Evolutionary conservation across 2,329 filamentous ascomycete species (phyloP), one percentile per base, ranked within the genome.

Genomic region (Fusarium falciforme): DNA sequence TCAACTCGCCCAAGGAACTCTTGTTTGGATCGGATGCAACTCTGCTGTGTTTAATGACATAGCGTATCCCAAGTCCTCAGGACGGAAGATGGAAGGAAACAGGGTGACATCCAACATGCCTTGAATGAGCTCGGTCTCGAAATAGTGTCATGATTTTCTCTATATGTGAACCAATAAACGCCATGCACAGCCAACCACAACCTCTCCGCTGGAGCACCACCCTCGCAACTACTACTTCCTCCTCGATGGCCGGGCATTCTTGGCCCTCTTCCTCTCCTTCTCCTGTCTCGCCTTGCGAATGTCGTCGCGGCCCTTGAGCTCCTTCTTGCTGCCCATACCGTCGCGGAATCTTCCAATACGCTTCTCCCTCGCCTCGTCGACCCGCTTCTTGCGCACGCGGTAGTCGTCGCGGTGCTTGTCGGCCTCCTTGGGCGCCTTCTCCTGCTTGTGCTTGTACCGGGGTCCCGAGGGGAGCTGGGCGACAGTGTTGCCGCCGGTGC

Each of bases 371-470:
- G 96, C 95, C 80, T 95, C 95, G 17, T 91, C 91, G 20, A 96
- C 92, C 80, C 94, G 92, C 91, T 95, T 95, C 91, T 96, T 98
- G 85, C 93, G 92, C 81, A 92, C 91, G 74, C 97, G 88, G 84
- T 94, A 99, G 84, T 99, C 96, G 82, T 96, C 95, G 70, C 96
- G 89, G 83, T 90, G 96, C 85, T 93, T 96, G 86, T 99, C 96
- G 9, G 96, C 95, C 78, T 94, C 91, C 88, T 98, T 98, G 72
- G 97, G 96, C 66, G 95, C 95, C 84, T 90, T 92, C 81, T 96
- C 92, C 83, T 92, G 90, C 84, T 93, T 96, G 85, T 99, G 96
- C 86, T 93, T 94, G 87, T 93, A 98, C 71, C 92, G 88, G 17
- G 76, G 75, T 25, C 83, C 84, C 9, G 78, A 78, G n/a, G 81